phyloP scores from a whole-genome alignment of 257 asterid species.

The Solanum etuberosum region DNA sequence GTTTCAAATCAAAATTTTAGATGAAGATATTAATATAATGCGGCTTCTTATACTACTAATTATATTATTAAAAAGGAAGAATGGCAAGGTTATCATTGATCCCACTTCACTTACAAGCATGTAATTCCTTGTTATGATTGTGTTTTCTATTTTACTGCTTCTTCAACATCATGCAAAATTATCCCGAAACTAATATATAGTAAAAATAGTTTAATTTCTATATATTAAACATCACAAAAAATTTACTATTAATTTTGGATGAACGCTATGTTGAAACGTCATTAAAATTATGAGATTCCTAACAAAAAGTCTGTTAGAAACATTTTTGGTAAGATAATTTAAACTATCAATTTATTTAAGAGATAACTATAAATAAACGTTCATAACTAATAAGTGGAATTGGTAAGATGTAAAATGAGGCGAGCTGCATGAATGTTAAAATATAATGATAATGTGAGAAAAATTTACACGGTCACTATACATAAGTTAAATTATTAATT shows the following conservation, averaged over 20 bases:
- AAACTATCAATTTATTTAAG: neutral
- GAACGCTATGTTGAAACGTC: neutral
- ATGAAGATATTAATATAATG: neutral
- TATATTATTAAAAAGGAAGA: neutral
- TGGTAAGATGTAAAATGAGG: neutral
- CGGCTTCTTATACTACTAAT: neutral
- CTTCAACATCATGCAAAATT: neutral
- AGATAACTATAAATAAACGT: neutral
- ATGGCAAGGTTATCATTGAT: conserved; percentile 25
- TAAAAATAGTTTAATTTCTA: neutral
- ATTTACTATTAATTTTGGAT: neutral
- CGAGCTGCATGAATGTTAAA: neutral
- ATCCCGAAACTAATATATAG: neutral
- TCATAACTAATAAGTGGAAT: neutral
- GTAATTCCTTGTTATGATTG: conserved; percentile 20
- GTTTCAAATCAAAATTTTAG: neutral
- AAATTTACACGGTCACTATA: neutral
- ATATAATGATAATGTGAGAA: neutral
- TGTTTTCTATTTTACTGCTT: conserved; percentile 19
- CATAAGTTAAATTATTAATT: neutral
- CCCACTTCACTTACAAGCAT: conserved; percentile 31
- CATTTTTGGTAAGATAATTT: neutral
- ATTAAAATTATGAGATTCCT: neutral
- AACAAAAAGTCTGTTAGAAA: neutral
- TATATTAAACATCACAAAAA: neutral